Base-by-base conservation (phyloP, 495 filamentous ascomycete species). In the Penicillium flavigenum region DNA sequence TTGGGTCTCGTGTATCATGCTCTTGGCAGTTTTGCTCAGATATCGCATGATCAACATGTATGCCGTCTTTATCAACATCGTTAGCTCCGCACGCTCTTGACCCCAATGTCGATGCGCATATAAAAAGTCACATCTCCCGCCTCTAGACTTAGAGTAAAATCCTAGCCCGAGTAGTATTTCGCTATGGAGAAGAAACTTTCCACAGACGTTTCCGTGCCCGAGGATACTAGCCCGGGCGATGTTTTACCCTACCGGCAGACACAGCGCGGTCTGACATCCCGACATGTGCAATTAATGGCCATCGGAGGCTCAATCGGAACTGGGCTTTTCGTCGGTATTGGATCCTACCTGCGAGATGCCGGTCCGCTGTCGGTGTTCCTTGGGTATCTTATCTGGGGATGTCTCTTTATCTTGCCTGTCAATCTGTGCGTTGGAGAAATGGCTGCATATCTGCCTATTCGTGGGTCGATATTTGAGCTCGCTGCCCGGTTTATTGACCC, bases 291-390 rank as follows among this genome's bases (percentile, higher is more conserved):
- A 65, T 81, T 89, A 81, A 88, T 89, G 79, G 86, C 85, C 2
- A 78, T 88, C 26, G 88, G 89, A 57, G 88, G 87, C 16, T 88
- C 88, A 1, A 86, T 91, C 63, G 88, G 88, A 24, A 91, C 88
- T 1, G 88, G 88, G 46, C 75, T 91, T 29, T 92, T 92, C 73
- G 73, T 91, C 19, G 87, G 89, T 43, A 89, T 85, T 50, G 88
- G 88, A 19, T 76, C 75, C 27, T 87, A 86, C n/a, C 78, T 91
- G 47, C 77, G 79, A 14, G 81, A 79, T 56, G 76, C 86, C 27
- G 87, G 88, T 12, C 88, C 88, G 16, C 73, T 86, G 4, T 86
- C 82, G 5, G 74, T 88, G 34, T 76, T 92, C 22, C 75, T 91
- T 29, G 84, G 86, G 11, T 91, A 88, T 64, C 61, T 83, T 17